Evolutionary conservation across 768 basidiomycete species (phyloP).

Genomic region (Auriculariales sp.): DNA sequence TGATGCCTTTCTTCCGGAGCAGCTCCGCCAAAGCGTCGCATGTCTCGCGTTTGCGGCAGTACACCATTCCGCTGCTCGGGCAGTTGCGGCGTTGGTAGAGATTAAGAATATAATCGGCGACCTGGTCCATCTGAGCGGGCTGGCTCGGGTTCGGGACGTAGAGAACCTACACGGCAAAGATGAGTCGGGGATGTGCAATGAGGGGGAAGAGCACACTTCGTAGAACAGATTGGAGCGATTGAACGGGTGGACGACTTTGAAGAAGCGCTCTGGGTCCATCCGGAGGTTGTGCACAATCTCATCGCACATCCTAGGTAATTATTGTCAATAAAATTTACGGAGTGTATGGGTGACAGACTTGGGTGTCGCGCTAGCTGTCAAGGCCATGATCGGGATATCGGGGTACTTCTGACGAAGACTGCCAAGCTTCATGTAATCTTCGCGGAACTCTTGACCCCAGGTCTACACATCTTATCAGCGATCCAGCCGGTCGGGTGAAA

Average conservation of each 20-base stretch:
- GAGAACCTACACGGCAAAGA: slow-evolving; percentile 33
- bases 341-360: slow-evolving; percentile 25
- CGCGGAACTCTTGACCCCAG: slow-evolving; percentile 76
- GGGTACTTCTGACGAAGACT: slow-evolving; percentile 51
- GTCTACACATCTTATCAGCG: slow-evolving; percentile 30
- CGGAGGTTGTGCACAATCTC: slow-evolving; percentile 59
- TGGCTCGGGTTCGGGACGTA: slow-evolving; percentile 42
- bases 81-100: slow-evolving; percentile 44
- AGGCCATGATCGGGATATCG: slow-evolving; percentile 70
- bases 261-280: slow-evolving; percentile 41
- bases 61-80: slow-evolving; percentile 59
- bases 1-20: slow-evolving; percentile 51
- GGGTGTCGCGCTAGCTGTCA: slow-evolving; percentile 72
- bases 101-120: slow-evolving; percentile 48
- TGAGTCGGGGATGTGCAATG: not conserved
- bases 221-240: slow-evolving; percentile 72
- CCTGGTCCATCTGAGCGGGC: slow-evolving; percentile 43
- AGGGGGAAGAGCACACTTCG: slow-evolving; percentile 31
- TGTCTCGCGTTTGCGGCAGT: slow-evolving; percentile 51
- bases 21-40: slow-evolving; percentile 56
- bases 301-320: slow-evolving; percentile 44
- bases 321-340: not conserved
- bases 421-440: slow-evolving; percentile 59
- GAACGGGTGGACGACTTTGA: slow-evolving; percentile 63
- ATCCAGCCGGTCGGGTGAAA: no score